Evolutionary conservation across 306 rosid genomes (phyloP).

Genomic region (Malus sylvestris): DNA sequence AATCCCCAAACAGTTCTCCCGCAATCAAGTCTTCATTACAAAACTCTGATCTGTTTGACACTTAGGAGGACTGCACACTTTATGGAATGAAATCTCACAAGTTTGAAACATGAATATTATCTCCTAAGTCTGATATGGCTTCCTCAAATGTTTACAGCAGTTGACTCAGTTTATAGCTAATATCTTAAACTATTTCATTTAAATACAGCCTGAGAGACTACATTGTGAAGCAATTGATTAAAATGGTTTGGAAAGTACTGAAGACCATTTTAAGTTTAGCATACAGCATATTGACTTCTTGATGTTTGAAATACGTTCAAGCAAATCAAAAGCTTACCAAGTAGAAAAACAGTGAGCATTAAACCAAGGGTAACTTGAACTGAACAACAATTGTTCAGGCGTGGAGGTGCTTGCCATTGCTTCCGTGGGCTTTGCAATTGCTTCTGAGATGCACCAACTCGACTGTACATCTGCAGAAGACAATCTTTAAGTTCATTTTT

Average conservation of each 20-base stretch:
- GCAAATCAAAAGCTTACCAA: slow-evolving; percentile 55
- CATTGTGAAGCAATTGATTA: not conserved
- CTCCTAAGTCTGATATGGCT: not conserved
- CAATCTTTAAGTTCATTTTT: not conserved
- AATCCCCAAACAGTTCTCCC: not conserved
- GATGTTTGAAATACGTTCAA: slow-evolving; percentile 6
- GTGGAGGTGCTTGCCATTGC: slow-evolving; percentile 46
- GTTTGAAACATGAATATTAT: not conserved
- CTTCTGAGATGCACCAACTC: slow-evolving; percentile 39
- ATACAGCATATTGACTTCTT: not conserved
- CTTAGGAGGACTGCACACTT: not conserved
- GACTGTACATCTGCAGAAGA: slow-evolving; percentile 45
- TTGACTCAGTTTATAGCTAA: not conserved
- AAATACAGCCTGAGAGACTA: not conserved
- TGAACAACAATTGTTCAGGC: slow-evolving; percentile 49
- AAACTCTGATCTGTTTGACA: not conserved
- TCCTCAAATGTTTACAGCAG: not conserved
- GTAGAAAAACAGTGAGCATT: slow-evolving; percentile 65
- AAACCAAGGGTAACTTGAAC: slow-evolving; percentile 67
- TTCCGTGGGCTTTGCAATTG: slow-evolving; percentile 51
- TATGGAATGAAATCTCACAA: not conserved
- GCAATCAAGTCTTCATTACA: not conserved
- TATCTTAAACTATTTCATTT: not conserved
- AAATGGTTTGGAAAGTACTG: not conserved
- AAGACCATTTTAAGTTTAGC: not conserved